Evolutionary conservation across 2,329 filamentous ascomycete genomes (phyloP).

Genomic region (Fusarium oxysporum): DNA sequence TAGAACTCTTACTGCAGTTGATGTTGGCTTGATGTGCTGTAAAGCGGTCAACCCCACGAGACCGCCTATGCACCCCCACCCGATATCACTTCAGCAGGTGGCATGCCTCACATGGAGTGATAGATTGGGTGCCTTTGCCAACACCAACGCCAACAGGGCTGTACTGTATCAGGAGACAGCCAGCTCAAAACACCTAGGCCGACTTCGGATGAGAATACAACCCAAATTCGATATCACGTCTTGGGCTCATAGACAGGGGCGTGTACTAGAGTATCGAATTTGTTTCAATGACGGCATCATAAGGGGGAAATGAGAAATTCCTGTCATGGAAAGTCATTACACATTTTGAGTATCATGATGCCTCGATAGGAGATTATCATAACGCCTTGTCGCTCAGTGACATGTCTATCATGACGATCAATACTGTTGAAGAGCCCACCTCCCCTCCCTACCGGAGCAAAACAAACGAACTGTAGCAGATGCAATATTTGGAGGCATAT

Average conservation of each 20-base stretch:
- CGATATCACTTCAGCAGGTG: slow-evolving; percentile 17
- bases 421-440: not conserved
- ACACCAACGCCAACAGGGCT: not conserved
- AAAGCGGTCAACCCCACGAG: slow-evolving; percentile 17
- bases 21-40: not conserved
- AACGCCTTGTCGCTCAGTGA: slow-evolving; percentile 10
- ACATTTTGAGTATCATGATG: slow-evolving; percentile 12
- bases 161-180: slow-evolving; percentile 23
- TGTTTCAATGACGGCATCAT: slow-evolving; percentile 25
- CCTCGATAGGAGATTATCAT: slow-evolving; percentile 3
- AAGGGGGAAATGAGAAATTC: slow-evolving; percentile 9
- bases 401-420: slow-evolving; percentile 14
- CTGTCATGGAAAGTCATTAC: not conserved
- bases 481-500: not conserved
- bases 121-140: slow-evolving; percentile 4
- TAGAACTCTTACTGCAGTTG: not conserved
- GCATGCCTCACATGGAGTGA: slow-evolving; percentile 25
- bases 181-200: not conserved
- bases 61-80: slow-evolving; percentile 27
- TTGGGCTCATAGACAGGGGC: slow-evolving; percentile 3
- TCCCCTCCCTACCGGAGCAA: not conserved
- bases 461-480: not conserved
- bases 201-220: slow-evolving; percentile 8
- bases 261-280: slow-evolving; percentile 5
- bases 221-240: not conserved